phyloP scores from a whole-genome alignment of 768 basidiomycete genomes.

The Kwoniella europaea region DNA sequence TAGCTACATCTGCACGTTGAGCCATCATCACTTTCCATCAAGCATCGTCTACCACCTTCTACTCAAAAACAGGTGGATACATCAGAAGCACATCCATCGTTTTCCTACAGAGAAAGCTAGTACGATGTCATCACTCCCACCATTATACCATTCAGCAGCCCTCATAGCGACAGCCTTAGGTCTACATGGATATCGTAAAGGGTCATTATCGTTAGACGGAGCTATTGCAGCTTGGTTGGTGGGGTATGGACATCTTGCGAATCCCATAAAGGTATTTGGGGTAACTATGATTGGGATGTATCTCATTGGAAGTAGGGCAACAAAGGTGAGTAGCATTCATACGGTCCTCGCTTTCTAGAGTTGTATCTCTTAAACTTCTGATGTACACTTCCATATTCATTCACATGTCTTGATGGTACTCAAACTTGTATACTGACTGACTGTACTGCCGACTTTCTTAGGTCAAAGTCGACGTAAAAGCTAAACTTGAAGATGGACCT shows the following conservation, averaged over 20 bases:
- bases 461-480: conserved; percentile 69
- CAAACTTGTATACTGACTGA: too few relatives aligned
- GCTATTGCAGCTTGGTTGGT: conserved; percentile 76
- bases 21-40: not conserved
- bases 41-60: not conserved
- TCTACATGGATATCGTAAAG: conserved; percentile 72
- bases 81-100: not conserved
- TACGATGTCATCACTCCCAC: conserved; percentile 6
- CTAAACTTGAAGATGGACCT: conserved; percentile 71
- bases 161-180: conserved; percentile 60
- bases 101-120: not conserved
- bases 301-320: conserved; percentile 77
- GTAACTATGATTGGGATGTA: conserved; percentile 60
- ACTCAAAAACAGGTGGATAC: not conserved
- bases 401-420: too few relatives aligned
- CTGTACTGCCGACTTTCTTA: conserved; percentile 13
- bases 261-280: conserved; percentile 53
- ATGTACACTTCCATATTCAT: too few relatives aligned
- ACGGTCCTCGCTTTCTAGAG: not conserved
- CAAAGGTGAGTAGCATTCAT: conserved; percentile 68
- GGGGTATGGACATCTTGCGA: conserved; percentile 71
- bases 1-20: not conserved
- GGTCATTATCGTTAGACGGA: conserved; percentile 77
- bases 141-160: conserved; percentile 35
- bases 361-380: too few relatives aligned